phyloP scores from a whole-genome alignment of 2,329 filamentous ascomycete genomes.

The Aureobasidium sp. region DNA sequence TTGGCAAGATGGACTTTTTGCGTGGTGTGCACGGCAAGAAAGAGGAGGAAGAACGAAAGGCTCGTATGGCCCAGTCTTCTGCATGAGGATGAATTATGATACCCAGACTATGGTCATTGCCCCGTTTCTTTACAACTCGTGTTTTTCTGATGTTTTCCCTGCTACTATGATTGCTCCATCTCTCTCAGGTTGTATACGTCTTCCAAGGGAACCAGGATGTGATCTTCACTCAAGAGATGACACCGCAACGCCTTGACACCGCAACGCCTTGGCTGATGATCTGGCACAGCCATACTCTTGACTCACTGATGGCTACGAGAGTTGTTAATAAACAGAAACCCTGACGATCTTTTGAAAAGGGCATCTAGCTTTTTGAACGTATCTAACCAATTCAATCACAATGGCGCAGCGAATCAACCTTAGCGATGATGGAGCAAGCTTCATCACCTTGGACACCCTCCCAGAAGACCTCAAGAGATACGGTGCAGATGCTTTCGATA shows the following conservation, averaged over 20 bases:
- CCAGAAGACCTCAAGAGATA: background rate
- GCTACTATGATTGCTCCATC: background rate
- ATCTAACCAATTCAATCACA: background rate
- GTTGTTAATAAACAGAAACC: background rate
- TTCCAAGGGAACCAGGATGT: too few species aligned
- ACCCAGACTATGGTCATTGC: background rate
- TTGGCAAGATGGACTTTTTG: conserved; percentile 57
- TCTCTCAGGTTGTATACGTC: background rate
- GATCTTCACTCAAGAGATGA: too few species aligned
- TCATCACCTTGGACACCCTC: background rate
- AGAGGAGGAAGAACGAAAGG: conserved; percentile 49
- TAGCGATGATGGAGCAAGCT: background rate
- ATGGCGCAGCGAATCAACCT: background rate
- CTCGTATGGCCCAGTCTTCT: conserved; percentile 29
- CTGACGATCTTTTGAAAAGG: too few species aligned
- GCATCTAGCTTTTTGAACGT: background rate
- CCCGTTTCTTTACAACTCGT: background rate
- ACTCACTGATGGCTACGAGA: background rate
- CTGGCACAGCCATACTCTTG: background rate
- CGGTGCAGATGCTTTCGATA: background rate
- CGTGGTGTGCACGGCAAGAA: conserved; percentile 48
- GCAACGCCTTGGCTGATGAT: background rate
- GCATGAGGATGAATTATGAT: background rate
- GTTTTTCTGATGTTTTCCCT: too few species aligned
- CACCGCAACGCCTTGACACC: background rate